Conservation (phyloP, 2,329 filamentous ascomycete species). For the Aureobasidium subglaciale region DNA sequence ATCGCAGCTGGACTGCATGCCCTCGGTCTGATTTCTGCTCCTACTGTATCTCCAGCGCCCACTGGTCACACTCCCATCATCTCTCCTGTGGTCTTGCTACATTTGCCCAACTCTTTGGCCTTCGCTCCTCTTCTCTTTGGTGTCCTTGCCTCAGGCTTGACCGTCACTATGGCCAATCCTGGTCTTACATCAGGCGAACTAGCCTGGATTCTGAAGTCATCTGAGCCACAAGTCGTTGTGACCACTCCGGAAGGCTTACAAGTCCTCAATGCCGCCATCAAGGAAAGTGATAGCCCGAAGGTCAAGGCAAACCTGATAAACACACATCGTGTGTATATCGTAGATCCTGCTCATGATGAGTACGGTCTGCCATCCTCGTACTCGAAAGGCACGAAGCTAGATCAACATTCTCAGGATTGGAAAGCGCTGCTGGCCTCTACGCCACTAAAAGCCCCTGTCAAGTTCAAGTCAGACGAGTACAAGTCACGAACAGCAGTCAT, state of each 20-base stretch:
- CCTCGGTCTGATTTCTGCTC: not conserved
- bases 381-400: not conserved
- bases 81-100: slow-evolving; percentile 12
- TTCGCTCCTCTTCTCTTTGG: slow-evolving; percentile 14
- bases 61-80: not conserved
- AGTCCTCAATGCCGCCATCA: slow-evolving; percentile 11
- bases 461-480: not conserved
- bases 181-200: slow-evolving; percentile 11
- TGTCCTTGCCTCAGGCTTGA: slow-evolving; percentile 12
- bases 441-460: not conserved
- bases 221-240: slow-evolving; percentile 6
- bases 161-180: slow-evolving; percentile 11
- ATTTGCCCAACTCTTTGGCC: slow-evolving; percentile 12
- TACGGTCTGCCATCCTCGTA: slow-evolving; percentile 4
- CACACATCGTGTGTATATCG: not conserved
- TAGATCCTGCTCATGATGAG: slow-evolving; percentile 11
- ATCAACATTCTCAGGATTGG: slow-evolving; percentile 5
- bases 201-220: slow-evolving; percentile 5
- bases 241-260: slow-evolving; percentile 7
- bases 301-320: slow-evolving; percentile 6
- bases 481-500: slow-evolving; percentile 20
- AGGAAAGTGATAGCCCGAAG: not conserved
- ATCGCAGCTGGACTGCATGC: slow-evolving; percentile 11
- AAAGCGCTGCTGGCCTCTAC: not conserved
- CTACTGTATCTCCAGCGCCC: not conserved